Evolutionary conservation across 176 grass and related monocot species (phyloP).

Genomic region (Olyra latifolia): DNA sequence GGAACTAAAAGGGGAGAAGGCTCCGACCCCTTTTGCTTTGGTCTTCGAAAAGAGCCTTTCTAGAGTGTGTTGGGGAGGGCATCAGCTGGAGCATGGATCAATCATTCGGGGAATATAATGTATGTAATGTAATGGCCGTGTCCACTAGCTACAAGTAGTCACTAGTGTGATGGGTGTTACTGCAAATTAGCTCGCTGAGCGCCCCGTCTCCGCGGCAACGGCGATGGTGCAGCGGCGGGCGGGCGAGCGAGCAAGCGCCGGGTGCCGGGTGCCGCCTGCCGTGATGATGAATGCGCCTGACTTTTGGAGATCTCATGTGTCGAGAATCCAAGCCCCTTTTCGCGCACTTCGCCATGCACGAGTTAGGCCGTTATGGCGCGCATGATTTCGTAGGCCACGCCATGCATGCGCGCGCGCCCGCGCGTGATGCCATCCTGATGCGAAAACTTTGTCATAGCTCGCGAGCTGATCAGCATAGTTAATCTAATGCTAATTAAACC

Average conservation of each 20-base stretch:
- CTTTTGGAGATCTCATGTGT: slow-evolving; percentile 1
- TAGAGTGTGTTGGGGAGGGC: neutral
- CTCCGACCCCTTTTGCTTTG: neutral
- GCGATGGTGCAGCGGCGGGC: slow-evolving; percentile 24
- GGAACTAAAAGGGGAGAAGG: neutral
- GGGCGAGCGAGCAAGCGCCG: no score
- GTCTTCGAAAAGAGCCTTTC: neutral
- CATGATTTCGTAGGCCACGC: slow-evolving; percentile 38
- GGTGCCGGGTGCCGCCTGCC: slow-evolving; percentile 36
- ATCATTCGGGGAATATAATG: slow-evolving; percentile 38
- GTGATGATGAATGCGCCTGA: slow-evolving; percentile 19
- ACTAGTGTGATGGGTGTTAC: neutral
- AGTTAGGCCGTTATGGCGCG: slow-evolving; percentile 44
- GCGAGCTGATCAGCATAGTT: neutral
- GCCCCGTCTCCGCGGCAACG: slow-evolving; percentile 29
- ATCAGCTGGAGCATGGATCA: slow-evolving; percentile 4
- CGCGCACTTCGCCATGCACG: slow-evolving; percentile 37
- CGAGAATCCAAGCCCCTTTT: slow-evolving; percentile 26
- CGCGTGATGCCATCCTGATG: slow-evolving; percentile 59
- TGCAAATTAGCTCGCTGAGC: neutral
- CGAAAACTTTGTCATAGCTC: slow-evolving; percentile 43
- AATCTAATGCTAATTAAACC: neutral
- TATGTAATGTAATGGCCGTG: neutral
- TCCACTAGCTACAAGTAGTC: slow-evolving; percentile 22
- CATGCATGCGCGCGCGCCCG: neutral